phyloP scores from a whole-genome alignment of 768 basidiomycete species.

The Lactarius sanguifluus region DNA sequence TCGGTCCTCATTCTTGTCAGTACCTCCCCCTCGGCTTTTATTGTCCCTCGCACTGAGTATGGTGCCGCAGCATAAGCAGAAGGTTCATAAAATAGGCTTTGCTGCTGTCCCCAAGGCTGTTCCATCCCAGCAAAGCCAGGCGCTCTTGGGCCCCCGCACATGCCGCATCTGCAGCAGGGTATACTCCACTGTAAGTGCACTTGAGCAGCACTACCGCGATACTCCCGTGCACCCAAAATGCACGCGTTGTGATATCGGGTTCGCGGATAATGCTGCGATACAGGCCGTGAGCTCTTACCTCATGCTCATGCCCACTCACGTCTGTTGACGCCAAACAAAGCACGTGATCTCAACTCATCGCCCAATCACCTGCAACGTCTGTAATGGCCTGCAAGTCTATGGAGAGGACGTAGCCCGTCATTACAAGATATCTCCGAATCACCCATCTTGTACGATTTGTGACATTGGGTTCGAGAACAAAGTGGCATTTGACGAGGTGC shows the following conservation, averaged over 20 bases:
- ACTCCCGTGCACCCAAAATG: conserved; percentile 49
- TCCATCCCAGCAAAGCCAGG: background rate
- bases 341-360: conserved; percentile 32
- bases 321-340: conserved; percentile 31
- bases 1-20: conserved; percentile 20
- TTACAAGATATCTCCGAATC: conserved; percentile 22
- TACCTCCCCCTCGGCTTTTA: background rate
- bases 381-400: conserved; percentile 25
- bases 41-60: conserved; percentile 1
- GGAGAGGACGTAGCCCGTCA: conserved; percentile 24
- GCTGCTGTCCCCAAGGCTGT: background rate
- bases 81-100: conserved; percentile 15
- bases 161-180: conserved; percentile 15
- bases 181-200: conserved; percentile 26
- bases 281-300: conserved; percentile 37
- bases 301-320: background rate
- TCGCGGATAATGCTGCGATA: conserved; percentile 37
- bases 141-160: background rate
- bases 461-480: conserved; percentile 27
- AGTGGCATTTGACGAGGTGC: conserved; percentile 21
- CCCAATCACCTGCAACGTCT: conserved; percentile 21
- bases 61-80: conserved; percentile 22
- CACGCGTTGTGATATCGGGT: conserved; percentile 43
- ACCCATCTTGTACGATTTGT: conserved; percentile 23
- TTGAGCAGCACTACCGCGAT: conserved; percentile 50